Base-by-base conservation (phyloP, 1,284 basidiomycete species). In the Ganoderma leucocontextum region DNA sequence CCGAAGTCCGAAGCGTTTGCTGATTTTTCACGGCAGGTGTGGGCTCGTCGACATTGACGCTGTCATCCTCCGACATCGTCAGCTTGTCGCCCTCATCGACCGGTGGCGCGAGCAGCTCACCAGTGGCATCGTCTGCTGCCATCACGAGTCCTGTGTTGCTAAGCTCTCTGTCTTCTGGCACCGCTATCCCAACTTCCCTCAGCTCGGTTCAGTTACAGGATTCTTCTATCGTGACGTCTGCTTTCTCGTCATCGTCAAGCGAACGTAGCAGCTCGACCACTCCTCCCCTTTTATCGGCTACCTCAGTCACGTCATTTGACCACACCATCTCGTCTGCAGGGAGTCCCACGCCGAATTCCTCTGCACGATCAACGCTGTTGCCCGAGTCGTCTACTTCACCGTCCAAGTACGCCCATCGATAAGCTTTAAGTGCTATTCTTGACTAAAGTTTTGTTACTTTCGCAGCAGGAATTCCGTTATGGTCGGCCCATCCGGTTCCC, bases 281-380 rank as follows among this genome's bases (percentile, higher is more conserved):
- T 25, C 17, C 33, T 7, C 25, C 3, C 42, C 22, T 29, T 25
- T n/a, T 8, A 9, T 60, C 39, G 39, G 25, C 38, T 42, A 13
- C 10, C 22, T 42, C 22, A 12, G 22, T 60, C 25, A 25, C 39
- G 1, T 60, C 38, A 10, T 61, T 63, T 71, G 60, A 69, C 65
- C 63, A 63, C 42, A n/a, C 22, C n/a, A 2, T 59, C 25, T 53
- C 65, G 25, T 59, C 70, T 15, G 29, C 52, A 69, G 67, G 63
- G 19, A 61, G 36, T 36, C 42, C 62, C 17, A 36, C 53, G 8
- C 17, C 62, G 19, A 38, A 17, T n/a, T 61, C 65, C 25, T n/a
- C 42, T 19, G 25, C 22, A 12, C 60, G n/a, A 6, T 53, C 55
- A 2, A 49, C 53, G 36, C 19, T 22, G 6, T 12, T n/a, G n/a